Conservation (phyloP, 2,329 filamentous ascomycete species). For the Cryphonectria japonica region DNA sequence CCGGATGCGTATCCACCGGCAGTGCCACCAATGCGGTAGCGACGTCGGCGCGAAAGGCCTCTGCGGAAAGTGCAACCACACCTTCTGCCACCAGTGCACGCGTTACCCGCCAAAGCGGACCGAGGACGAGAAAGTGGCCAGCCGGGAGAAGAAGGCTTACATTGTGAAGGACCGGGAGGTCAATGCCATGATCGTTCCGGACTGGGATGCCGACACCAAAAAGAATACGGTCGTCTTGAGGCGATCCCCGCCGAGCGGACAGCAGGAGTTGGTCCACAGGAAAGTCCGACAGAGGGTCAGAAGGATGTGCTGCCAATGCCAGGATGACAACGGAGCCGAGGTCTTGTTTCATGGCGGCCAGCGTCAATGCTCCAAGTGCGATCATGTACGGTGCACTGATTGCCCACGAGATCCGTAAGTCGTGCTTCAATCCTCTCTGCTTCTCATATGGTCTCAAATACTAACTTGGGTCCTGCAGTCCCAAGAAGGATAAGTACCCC, state of each 20-base stretch:
- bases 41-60: slow-evolving; percentile 67
- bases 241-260: slow-evolving; percentile 66
- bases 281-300: slow-evolving; percentile 73
- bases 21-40: slow-evolving; percentile 73
- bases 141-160: slow-evolving; percentile 54
- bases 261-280: slow-evolving; percentile 70
- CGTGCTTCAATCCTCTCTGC: neutral
- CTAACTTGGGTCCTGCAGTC: slow-evolving; percentile 44
- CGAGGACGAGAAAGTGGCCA: slow-evolving; percentile 57
- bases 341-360: slow-evolving; percentile 61
- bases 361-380: slow-evolving; percentile 70
- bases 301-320: slow-evolving; percentile 76
- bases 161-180: slow-evolving; percentile 60
- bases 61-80: slow-evolving; percentile 76
- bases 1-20: slow-evolving; percentile 76
- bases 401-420: slow-evolving; percentile 82
- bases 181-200: slow-evolving; percentile 56
- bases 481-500: slow-evolving; percentile 71
- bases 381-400: slow-evolving; percentile 75
- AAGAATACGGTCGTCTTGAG: slow-evolving; percentile 60
- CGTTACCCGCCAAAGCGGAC: slow-evolving; percentile 71
- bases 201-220: slow-evolving; percentile 51
- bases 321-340: slow-evolving; percentile 34
- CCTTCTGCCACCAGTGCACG: slow-evolving; percentile 78
- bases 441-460: slow-evolving; percentile 9